Conservation (phyloP, 2,329 filamentous ascomycete species). For the Epichloe scottii region DNA sequence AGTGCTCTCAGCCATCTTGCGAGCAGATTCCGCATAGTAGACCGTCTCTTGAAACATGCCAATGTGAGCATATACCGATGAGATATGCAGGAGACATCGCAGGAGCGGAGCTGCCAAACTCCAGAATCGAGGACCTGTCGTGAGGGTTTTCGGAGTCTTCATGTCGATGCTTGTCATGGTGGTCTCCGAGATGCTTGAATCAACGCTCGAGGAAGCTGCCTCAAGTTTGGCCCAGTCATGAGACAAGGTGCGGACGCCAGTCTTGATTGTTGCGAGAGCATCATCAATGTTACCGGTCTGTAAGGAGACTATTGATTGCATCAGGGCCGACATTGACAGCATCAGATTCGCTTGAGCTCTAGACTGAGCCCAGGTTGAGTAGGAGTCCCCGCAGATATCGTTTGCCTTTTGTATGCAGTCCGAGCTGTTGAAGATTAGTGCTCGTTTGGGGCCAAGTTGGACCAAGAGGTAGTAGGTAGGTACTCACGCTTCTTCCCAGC, state of each 20-base stretch:
- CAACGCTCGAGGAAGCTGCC: conserved; percentile 12
- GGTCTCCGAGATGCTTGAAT: conserved; percentile 17
- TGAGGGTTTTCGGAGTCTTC: conserved; percentile 10
- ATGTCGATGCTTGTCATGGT: conserved; percentile 17
- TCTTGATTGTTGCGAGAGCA: conserved; percentile 44
- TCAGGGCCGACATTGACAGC: conserved; percentile 27
- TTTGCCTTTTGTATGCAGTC: conserved; percentile 27
- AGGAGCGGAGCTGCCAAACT: conserved; percentile 62
- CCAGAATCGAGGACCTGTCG: conserved; percentile 59
- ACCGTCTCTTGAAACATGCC: conserved; percentile 81
- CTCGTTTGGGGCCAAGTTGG: neutral
- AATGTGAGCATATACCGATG: conserved; percentile 66
- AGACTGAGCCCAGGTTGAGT: conserved; percentile 21
- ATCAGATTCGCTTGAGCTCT: conserved; percentile 21
- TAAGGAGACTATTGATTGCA: conserved; percentile 55
- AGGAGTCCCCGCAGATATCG: conserved; percentile 18
- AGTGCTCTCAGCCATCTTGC: conserved; percentile 61
- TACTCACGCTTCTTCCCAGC: conserved; percentile 45
- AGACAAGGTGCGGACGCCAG: conserved; percentile 42
- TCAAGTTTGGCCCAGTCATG: conserved; percentile 44
- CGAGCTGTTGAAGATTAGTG: conserved; percentile 11
- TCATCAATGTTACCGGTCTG: conserved; percentile 46
- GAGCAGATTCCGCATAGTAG: conserved; percentile 76
- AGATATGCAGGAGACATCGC: conserved; percentile 58
- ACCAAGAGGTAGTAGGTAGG: neutral